Percentiles rank a stretch among this genome's conserved stretches.
These are phyloP conservation scores for Ceratobasidium sp. DNA, from an alignment of 1,284 basidiomycete genomes.

Conservation along the genomic window DNA sequence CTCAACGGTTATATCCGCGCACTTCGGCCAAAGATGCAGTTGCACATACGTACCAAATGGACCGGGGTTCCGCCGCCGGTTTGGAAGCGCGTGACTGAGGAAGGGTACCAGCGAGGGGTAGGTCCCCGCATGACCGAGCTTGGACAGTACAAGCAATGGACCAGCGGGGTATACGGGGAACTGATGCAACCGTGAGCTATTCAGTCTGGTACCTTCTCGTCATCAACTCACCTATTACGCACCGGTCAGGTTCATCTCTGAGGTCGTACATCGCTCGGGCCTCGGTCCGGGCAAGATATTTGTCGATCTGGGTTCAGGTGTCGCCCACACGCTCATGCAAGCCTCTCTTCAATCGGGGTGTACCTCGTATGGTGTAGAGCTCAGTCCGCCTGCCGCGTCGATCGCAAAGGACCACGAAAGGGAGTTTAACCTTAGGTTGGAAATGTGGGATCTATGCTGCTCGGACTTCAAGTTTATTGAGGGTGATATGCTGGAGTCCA, in stretches of 20 bases:
- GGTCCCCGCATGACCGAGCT: conserved; percentile 50
- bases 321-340: conserved; percentile 51
- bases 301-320: conserved; percentile 50
- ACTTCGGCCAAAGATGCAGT: conserved; percentile 45
- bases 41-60: conserved; percentile 36
- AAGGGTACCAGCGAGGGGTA: conserved; percentile 50
- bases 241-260: conserved; percentile 49
- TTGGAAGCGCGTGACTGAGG: conserved; percentile 49
- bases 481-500: conserved; percentile 49
- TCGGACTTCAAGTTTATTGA: conserved; percentile 46
- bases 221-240: background rate
- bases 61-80: conserved; percentile 48
- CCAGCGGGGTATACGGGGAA: conserved; percentile 50
- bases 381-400: conserved; percentile 48
- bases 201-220: background rate
- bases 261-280: conserved; percentile 48
- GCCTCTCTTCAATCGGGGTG: conserved; percentile 51
- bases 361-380: conserved; percentile 50
- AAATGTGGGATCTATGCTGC: conserved; percentile 50
- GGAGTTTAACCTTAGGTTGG: conserved; percentile 47
- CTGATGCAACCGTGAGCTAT: conserved; percentile 49
- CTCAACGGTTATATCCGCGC: conserved; percentile 46
- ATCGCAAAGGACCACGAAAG: conserved; percentile 48
- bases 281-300: conserved; percentile 48
- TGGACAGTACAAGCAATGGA: conserved; percentile 49